Evolutionary conservation across 1,139 yeast genomes (phyloP).

Genomic region (Yamadazyma diddensiae): DNA sequence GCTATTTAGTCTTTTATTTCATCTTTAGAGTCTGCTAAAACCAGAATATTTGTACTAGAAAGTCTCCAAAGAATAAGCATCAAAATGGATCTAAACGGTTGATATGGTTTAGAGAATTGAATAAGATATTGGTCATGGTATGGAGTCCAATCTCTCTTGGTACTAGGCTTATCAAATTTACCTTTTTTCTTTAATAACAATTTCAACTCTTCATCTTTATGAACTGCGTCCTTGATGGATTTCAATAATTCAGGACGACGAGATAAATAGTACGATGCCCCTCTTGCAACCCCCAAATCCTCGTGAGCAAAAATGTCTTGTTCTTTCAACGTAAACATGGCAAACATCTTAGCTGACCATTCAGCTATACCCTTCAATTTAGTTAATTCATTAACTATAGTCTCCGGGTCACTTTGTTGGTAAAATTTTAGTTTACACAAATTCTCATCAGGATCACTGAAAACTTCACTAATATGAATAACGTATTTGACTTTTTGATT

Average conservation of each 20-base stretch:
- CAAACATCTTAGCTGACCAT: slow-evolving; percentile 92
- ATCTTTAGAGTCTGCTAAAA: slow-evolving; percentile 30
- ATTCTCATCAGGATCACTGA: slow-evolving; percentile 33
- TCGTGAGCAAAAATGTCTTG: slow-evolving; percentile 72
- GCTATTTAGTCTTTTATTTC: background rate
- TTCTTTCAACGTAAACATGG: slow-evolving; percentile 64
- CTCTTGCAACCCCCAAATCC: slow-evolving; percentile 84
- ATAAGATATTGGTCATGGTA: slow-evolving; percentile 58
- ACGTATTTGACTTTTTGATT: slow-evolving; percentile 65
- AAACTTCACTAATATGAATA: slow-evolving; percentile 58
- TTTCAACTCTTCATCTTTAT: slow-evolving; percentile 27
- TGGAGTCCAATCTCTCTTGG: slow-evolving; percentile 56
- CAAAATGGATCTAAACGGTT: slow-evolving; percentile 67
- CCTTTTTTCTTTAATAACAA: slow-evolving; percentile 31
- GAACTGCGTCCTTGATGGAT: slow-evolving; percentile 34
- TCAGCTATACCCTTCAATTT: slow-evolving; percentile 77
- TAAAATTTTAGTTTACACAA: slow-evolving; percentile 43
- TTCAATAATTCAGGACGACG: slow-evolving; percentile 51
- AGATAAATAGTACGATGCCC: slow-evolving; percentile 61
- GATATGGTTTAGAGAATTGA: slow-evolving; percentile 53
- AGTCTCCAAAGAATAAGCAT: slow-evolving; percentile 78
- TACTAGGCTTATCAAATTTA: slow-evolving; percentile 39
- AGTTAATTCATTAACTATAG: slow-evolving; percentile 53
- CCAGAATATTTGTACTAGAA: slow-evolving; percentile 56
- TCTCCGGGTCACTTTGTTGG: slow-evolving; percentile 34